Evolutionary conservation across 345 rosid species (phyloP).

Genomic region (Salix koriyanagi): DNA sequence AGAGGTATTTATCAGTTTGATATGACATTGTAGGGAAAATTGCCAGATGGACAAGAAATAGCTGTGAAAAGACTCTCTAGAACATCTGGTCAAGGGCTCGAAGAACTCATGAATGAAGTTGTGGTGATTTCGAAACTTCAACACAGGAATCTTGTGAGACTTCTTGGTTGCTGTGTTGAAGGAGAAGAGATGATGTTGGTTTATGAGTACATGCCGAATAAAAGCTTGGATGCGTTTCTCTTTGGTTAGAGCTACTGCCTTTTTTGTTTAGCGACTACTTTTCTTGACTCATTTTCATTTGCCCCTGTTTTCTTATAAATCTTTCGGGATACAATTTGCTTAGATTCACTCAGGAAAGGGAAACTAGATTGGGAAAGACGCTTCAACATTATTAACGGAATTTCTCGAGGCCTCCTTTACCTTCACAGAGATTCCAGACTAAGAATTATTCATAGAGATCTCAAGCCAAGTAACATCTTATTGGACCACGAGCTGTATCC

Average conservation of each 20-base stretch:
- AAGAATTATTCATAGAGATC: slow-evolving; percentile 30
- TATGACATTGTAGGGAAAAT: slow-evolving; percentile 7
- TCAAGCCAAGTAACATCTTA: slow-evolving; percentile 28
- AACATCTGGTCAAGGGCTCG: slow-evolving; percentile 17
- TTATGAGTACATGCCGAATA: not conserved
- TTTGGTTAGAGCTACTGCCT: slow-evolving; percentile 5
- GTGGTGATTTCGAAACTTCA: slow-evolving; percentile 13
- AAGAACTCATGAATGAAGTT: slow-evolving; percentile 18
- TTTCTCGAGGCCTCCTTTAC: slow-evolving; percentile 22
- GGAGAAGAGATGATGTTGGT: no score
- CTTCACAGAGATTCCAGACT: slow-evolving; percentile 31
- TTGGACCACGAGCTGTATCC: slow-evolving; percentile 27
- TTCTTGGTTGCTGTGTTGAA: no score
- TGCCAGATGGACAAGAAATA: slow-evolving; percentile 15
- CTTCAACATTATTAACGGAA: slow-evolving; percentile 17
- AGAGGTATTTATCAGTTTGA: not conserved
- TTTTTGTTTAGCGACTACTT: slow-evolving; percentile 5
- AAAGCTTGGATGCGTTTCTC: slow-evolving; percentile 17
- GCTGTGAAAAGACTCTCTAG: slow-evolving; percentile 22
- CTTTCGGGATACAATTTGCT: not conserved
- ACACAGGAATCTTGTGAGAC: not conserved
- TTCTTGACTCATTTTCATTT: no score
- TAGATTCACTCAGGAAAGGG: slow-evolving; percentile 5
- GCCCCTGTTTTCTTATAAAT: no score
- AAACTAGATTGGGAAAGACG: slow-evolving; percentile 16